Conservation (phyloP, 345 rosid species). For the Citrus hindsii region DNA sequence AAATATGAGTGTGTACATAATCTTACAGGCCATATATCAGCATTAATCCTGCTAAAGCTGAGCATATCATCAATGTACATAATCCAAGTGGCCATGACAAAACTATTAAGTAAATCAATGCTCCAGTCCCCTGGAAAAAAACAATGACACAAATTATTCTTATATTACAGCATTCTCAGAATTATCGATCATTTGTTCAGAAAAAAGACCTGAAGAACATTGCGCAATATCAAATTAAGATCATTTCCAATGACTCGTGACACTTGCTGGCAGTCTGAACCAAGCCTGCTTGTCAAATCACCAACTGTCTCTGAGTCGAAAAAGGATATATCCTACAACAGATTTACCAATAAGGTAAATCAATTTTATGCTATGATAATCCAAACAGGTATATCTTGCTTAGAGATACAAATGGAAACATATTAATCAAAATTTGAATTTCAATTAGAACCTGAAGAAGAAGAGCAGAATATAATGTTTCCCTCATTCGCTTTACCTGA, state of each 20-base stretch:
- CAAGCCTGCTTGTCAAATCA: conserved; percentile 97
- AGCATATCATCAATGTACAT: conserved; percentile 72
- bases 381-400: conserved; percentile 14
- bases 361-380: background rate
- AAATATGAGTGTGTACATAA: conserved; percentile 16
- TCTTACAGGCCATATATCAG: conserved; percentile 76
- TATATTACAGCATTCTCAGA: conserved; percentile 4
- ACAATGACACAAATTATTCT: conserved; percentile 25
- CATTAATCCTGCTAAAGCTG: conserved; percentile 73
- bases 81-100: conserved; percentile 87
- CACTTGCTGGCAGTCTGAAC: conserved; percentile 98
- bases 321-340: conserved; percentile 81
- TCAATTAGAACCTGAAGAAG: conserved; percentile 68
- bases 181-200: background rate
- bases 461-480: conserved; percentile 81
- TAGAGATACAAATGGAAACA: conserved; percentile 7
- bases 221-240: conserved; percentile 81
- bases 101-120: conserved; percentile 75
- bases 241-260: conserved; percentile 92
- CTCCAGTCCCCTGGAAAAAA: conserved; percentile 72
- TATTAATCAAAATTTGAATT: conserved; percentile 5
- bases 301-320: conserved; percentile 95
- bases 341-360: conserved; percentile 14
- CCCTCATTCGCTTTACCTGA: conserved; percentile 97
- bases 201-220: conserved; percentile 75